These are phyloP conservation scores for Sequoia sempervirens DNA, from an alignment of 75 land plant genomes.

Conservation along the genomic window DNA sequence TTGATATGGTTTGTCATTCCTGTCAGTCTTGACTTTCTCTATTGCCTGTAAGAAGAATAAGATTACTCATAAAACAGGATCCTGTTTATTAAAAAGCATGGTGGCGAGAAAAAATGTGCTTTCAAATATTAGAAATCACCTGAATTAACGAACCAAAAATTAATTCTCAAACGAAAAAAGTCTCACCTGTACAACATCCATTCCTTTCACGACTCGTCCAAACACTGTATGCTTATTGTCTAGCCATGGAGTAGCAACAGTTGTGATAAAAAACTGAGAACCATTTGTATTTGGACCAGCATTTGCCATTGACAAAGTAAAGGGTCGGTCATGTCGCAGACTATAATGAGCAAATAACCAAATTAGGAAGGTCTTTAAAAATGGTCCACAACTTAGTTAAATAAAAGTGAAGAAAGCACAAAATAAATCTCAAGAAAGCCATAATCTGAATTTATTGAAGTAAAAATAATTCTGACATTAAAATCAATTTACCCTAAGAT, in stretches of 20 bases:
- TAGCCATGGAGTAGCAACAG: constrained; percentile 99
- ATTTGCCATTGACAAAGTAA: constrained; percentile 98
- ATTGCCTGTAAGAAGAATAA: constrained; percentile 58
- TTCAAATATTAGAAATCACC: background rate
- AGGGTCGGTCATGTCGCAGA: constrained; percentile 96
- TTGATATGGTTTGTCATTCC: constrained; percentile 88
- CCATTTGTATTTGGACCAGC: constrained; percentile 99
- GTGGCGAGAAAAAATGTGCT: background rate
- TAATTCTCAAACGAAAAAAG: background rate
- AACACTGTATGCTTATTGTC: constrained; percentile 99
- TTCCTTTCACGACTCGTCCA: constrained; percentile 96
- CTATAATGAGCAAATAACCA: constrained; percentile 22
- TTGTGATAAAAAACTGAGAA: constrained; percentile 98
- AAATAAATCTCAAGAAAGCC: background rate
- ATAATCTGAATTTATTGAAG: background rate
- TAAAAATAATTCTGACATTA: background rate
- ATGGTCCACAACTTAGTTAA: background rate
- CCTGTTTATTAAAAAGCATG: background rate
- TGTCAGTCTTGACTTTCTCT: constrained; percentile 99
- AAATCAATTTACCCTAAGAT: background rate
- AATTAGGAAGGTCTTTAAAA: constrained; percentile 4
- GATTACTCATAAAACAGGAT: background rate
- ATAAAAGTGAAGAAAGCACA: background rate
- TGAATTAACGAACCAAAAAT: background rate
- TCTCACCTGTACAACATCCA: constrained; percentile 99